Base-by-base conservation (phyloP, 441 rosid species). In the Lagerstroemia fauriei region DNA sequence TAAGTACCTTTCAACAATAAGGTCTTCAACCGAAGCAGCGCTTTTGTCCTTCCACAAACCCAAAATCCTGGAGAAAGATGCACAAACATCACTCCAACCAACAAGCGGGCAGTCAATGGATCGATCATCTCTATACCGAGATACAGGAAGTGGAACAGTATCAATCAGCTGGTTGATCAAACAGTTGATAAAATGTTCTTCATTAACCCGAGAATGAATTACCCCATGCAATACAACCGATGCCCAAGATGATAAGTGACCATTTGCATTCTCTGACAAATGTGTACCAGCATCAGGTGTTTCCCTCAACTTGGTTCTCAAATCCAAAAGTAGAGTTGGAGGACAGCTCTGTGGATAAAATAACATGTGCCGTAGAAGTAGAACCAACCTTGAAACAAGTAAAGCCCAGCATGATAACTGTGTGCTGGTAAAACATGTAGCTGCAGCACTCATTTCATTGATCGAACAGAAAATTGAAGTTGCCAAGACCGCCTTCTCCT, bases 341-440 rank as follows among this genome's bases (percentile, higher is more conserved):
- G 99, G 99, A 81, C 95, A 93, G 79, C 89, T 80, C 84, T 80
- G 86, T 75, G 97, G 93, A 84, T 94, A 91, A 86, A 92, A 88
- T 84, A 94, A 76, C 97, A 96, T 95, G 87, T 95, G 98, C 57
- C 95, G 97, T 87, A 97, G 91, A 83, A 93, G 87, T 83, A 96
- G 87, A 83, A 97, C 87, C 90, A 97, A 88, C 90, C 99, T 92
- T 78, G 99, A 96, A 80, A 96, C 90, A 76, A 94, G 89, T 82
- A 97, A 82, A 61, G 95, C 98, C 99, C 99, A 97, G 86, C 94
- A 91, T 56, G 99, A 93, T 83, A 97, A 87, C 82, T 93, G 94
- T 32, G 80, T 80, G 75, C 88, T 81, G 80, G 82, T 85, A 88
- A 79, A 86, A 70, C 85, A 86, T 53, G 86, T 87, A 75, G 90